These are phyloP conservation scores for Talaromyces sp. DNA, from an alignment of 2,329 filamentous ascomycete species.

Conservation along the genomic window DNA sequence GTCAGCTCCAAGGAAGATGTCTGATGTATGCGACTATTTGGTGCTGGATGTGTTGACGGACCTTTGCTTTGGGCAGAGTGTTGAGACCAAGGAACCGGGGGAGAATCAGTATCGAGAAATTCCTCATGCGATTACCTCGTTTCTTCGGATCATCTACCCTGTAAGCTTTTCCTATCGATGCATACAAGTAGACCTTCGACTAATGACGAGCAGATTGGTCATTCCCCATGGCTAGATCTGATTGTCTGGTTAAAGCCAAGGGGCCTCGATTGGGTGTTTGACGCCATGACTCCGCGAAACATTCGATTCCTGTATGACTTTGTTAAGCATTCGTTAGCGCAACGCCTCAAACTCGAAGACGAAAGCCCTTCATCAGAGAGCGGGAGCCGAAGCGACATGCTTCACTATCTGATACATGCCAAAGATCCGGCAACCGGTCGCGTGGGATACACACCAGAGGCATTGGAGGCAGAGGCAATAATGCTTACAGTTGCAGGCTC, in stretches of 20 bases:
- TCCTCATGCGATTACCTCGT: not conserved
- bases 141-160: constrained; percentile 3
- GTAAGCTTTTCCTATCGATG: not conserved
- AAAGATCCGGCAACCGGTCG: constrained; percentile 8
- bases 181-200: not conserved
- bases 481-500: constrained; percentile 9
- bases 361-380: not conserved
- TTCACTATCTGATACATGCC: constrained; percentile 8
- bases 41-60: constrained; percentile 11
- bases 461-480: not conserved
- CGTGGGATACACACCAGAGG: not conserved
- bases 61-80: constrained; percentile 10
- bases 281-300: not conserved
- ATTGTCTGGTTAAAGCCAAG: constrained; percentile 14
- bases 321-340: not conserved
- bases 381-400: constrained; percentile 4
- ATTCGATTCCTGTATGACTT: constrained; percentile 2
- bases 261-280: constrained; percentile 8
- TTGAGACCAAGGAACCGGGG: constrained; percentile 7
- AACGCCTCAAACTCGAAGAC: not conserved
- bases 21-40: not conserved
- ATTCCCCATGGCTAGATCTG: constrained; percentile 9
- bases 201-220: not conserved
- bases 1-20: constrained; percentile 1
- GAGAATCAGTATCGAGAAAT: constrained; percentile 2